Percentiles rank a stretch among this genome's conserved stretches.
Conservation (phyloP, 352 stramenopile genomes). For the Globisporangium cederbergense region DNA sequence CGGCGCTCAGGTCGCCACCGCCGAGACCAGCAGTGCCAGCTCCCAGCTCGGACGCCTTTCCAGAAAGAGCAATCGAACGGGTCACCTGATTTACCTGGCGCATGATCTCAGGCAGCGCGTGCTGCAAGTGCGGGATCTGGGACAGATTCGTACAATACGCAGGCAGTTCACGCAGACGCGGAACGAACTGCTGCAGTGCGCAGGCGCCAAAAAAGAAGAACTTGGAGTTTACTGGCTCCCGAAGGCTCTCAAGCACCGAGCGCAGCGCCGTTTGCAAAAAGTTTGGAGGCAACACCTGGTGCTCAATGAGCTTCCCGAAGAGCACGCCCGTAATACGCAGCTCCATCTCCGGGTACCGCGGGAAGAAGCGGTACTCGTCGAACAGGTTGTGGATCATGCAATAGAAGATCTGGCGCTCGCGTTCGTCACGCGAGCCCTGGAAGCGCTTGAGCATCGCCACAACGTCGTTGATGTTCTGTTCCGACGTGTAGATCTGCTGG, state of each 20-base stretch:
- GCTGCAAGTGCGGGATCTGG: constrained; percentile 96
- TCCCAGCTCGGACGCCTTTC: constrained; percentile 19
- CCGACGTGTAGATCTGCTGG: constrained; percentile 98
- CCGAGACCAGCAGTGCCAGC: neutral
- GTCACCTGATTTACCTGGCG: constrained; percentile 83
- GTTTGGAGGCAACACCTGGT: constrained; percentile 97
- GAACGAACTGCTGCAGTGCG: constrained; percentile 97
- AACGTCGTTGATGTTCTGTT: constrained; percentile 97
- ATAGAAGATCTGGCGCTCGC: constrained; percentile 98
- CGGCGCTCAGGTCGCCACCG: constrained; percentile 5
- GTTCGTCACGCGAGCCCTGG: constrained; percentile 93
- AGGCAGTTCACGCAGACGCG: constrained; percentile 94
- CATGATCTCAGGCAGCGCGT: constrained; percentile 92
- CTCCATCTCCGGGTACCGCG: constrained; percentile 98
- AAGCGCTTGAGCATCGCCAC: constrained; percentile 99
- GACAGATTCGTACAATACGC: constrained; percentile 98
- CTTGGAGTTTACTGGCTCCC: constrained; percentile 95
- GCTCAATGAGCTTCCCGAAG: constrained; percentile 98
- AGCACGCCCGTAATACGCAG: constrained; percentile 98
- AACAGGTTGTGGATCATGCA: constrained; percentile 99
- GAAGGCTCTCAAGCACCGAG: constrained; percentile 96
- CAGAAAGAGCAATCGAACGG: constrained; percentile 47
- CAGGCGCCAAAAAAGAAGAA: constrained; percentile 99
- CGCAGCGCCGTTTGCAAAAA: constrained; percentile 97
- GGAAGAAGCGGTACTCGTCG: constrained; percentile 99